phyloP scores from a whole-genome alignment of 2,329 filamentous ascomycete species.

The Amesomyces nigricolor region DNA sequence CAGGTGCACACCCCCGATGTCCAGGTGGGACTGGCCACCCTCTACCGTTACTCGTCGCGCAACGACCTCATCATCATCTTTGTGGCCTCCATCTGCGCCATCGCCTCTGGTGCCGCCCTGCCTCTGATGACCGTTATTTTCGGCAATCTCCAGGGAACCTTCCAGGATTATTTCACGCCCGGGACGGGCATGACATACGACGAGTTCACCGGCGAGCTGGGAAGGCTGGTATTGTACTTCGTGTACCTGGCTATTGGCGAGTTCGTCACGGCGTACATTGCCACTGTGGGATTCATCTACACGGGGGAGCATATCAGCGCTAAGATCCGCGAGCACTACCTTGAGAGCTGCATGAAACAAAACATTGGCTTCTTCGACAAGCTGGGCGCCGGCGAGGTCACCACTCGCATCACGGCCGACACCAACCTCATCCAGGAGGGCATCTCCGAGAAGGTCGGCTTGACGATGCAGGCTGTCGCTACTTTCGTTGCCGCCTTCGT shows the following conservation, averaged over 20 bases:
- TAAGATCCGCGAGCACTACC: constrained; percentile 76
- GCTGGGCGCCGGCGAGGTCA: constrained; percentile 86
- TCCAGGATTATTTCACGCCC: constrained; percentile 56
- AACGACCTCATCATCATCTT: constrained; percentile 59
- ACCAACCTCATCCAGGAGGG: constrained; percentile 91
- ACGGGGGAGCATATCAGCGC: constrained; percentile 72
- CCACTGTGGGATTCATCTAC: constrained; percentile 86
- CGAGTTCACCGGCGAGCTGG: constrained; percentile 56
- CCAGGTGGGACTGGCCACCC: constrained; percentile 56
- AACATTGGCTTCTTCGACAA: constrained; percentile 95
- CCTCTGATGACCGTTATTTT: constrained; percentile 81
- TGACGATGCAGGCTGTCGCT: constrained; percentile 69
- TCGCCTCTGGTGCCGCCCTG: constrained; percentile 67
- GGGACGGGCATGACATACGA: constrained; percentile 41
- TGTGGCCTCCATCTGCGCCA: constrained; percentile 57
- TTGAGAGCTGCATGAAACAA: constrained; percentile 76
- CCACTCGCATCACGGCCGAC: constrained; percentile 88
- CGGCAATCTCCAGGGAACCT: constrained; percentile 66
- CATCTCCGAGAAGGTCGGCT: constrained; percentile 80
- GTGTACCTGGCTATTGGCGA: constrained; percentile 78
- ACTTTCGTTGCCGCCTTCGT: constrained; percentile 86
- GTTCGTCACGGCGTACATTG: constrained; percentile 71
- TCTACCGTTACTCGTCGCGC: constrained; percentile 65
- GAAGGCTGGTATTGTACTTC: constrained; percentile 69
- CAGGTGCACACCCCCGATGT: constrained; percentile 62